Percentiles rank a stretch among this genome's conserved stretches.
Evolutionary conservation across 225 moss, liverwort and hornwort species (phyloP).

Genomic region (Polytrichum commune): DNA sequence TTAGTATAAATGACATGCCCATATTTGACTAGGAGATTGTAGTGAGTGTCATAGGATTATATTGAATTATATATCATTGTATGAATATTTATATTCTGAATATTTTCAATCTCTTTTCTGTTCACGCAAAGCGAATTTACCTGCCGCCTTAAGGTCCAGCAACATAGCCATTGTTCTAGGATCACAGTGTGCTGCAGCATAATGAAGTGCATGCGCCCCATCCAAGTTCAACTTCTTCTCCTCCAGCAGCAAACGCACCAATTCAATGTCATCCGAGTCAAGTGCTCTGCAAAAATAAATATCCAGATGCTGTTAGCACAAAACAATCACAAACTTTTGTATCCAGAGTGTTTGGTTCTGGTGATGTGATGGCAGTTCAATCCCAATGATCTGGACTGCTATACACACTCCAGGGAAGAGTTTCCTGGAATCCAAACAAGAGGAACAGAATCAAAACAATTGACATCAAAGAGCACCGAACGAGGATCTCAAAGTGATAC

Average conservation of each 20-base stretch:
- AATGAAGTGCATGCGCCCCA: conserved; percentile 77
- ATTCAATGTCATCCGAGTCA: conserved; percentile 89
- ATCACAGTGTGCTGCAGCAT: conserved; percentile 85
- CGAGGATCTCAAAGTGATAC: too few species aligned
- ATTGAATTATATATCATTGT: too few species aligned
- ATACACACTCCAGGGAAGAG: background rate
- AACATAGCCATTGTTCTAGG: conserved; percentile 76
- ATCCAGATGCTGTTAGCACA: conserved; percentile 5
- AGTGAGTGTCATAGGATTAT: too few species aligned
- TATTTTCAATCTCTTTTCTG: too few species aligned
- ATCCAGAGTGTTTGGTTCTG: conserved; percentile 3
- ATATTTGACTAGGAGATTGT: too few species aligned
- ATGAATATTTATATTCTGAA: too few species aligned
- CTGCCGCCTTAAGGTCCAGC: conserved; percentile 65
- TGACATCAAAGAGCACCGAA: too few species aligned
- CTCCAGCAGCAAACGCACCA: conserved; percentile 69
- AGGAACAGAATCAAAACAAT: conserved; percentile 1
- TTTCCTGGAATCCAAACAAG: background rate
- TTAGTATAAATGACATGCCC: too few species aligned
- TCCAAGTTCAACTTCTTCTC: conserved; percentile 66
- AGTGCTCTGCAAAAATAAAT: conserved; percentile 58
- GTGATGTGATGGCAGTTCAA: background rate
- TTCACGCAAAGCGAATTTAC: conserved; percentile 10
- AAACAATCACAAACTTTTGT: conserved; percentile 3
- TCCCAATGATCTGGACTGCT: background rate